A percentile compares a stretch with the other conserved stretches of the same genome.
These are phyloP conservation scores for Glaciozyma antarctica DNA, from an alignment of 768 basidiomycete species.

Conservation along the genomic window DNA sequence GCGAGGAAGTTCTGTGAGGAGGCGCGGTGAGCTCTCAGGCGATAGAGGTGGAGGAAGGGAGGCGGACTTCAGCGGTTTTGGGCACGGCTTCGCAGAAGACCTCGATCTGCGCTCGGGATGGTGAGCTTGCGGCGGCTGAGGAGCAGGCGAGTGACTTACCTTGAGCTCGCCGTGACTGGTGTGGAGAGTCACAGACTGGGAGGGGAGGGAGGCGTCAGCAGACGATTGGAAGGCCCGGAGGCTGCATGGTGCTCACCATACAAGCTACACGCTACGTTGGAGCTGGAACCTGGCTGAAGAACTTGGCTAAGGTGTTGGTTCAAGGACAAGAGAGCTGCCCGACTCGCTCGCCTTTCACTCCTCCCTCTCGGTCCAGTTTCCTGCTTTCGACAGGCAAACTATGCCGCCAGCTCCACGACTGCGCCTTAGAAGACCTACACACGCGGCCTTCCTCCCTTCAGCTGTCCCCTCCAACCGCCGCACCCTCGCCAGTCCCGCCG, in stretches of 20 bases:
- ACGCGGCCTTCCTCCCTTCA: too few species aligned
- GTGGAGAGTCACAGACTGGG: conserved; percentile 79
- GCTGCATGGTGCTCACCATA: too few species aligned
- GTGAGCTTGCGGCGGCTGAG: background rate
- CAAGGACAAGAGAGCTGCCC: too few species aligned
- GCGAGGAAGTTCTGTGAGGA: conserved; percentile 78
- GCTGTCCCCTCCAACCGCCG: background rate
- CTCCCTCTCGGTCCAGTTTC: too few species aligned
- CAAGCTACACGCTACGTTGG: too few species aligned
- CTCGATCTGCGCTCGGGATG: conserved; percentile 58
- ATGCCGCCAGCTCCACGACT: too few species aligned
- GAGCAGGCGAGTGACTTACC: conserved; percentile 43
- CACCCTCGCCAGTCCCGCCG: background rate
- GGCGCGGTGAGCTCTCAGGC: background rate
- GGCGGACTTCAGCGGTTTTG: conserved; percentile 74
- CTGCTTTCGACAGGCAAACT: too few species aligned
- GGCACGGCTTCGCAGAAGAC: conserved; percentile 95
- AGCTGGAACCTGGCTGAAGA: too few species aligned
- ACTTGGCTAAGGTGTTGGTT: too few species aligned
- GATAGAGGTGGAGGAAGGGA: conserved; percentile 11
- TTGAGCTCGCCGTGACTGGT: conserved; percentile 94
- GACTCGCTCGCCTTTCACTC: too few species aligned
- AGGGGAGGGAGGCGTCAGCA: background rate
- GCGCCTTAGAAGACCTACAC: too few species aligned
- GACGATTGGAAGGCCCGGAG: too few species aligned